phyloP scores from a whole-genome alignment of 2,329 filamentous ascomycete species.

The Fusarium chuoi region DNA sequence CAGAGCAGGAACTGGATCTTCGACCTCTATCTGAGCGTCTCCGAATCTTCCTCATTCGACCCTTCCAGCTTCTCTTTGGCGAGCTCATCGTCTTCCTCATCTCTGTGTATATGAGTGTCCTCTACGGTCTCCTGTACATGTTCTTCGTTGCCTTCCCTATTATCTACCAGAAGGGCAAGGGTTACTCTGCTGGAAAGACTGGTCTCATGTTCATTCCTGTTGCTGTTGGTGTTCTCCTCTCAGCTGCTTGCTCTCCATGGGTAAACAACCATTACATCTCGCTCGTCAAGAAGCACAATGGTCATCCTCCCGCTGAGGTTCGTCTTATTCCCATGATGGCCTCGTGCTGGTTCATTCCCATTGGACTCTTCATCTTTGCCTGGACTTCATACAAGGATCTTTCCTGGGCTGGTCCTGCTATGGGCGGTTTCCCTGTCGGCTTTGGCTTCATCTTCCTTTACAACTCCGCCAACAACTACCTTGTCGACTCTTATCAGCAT shows the following conservation, averaged over 20 bases:
- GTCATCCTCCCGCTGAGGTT: conserved; percentile 79
- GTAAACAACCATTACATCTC: conserved; percentile 86
- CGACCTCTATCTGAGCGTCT: conserved; percentile 76
- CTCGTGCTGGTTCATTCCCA: conserved; percentile 76
- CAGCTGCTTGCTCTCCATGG: conserved; percentile 73
- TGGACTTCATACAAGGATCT: conserved; percentile 72
- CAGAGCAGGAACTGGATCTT: conserved; percentile 82
- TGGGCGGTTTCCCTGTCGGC: conserved; percentile 77
- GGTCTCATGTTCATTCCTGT: conserved; percentile 90
- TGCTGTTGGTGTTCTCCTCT: conserved; percentile 77
- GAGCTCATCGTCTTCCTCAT: conserved; percentile 90
- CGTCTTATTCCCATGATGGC: conserved; percentile 86
- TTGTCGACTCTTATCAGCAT: conserved; percentile 71
- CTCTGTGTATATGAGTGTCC: conserved; percentile 84
- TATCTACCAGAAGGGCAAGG: conserved; percentile 83
- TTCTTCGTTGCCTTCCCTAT: conserved; percentile 78
- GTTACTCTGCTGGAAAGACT: conserved; percentile 76
- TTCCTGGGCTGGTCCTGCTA: conserved; percentile 76
- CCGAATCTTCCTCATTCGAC: conserved; percentile 79
- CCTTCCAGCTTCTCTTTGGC: conserved; percentile 85
- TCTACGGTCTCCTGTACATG: conserved; percentile 81
- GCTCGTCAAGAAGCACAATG: conserved; percentile 70
- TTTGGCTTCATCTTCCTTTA: conserved; percentile 88
- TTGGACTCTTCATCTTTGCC: conserved; percentile 68
- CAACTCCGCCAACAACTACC: conserved; percentile 81